Evolutionary conservation across 352 stramenopile species (phyloP), one percentile per base, ranked within the genome.

Genomic region (Aphanomyces cochlioides): DNA sequence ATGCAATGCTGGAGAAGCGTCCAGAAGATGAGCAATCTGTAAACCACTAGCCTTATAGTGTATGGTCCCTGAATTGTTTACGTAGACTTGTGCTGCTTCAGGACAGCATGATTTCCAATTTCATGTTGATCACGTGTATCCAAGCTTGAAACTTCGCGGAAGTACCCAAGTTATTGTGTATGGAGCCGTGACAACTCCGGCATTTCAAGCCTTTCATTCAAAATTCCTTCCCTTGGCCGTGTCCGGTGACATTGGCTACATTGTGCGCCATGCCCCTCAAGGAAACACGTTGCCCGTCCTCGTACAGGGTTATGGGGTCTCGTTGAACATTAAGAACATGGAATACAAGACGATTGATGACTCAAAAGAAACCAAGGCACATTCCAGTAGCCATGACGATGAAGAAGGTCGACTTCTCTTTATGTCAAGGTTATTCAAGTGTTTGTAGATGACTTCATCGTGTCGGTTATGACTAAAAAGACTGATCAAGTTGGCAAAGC

Each of bases 291-390:
- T 90, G 47, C 78, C 88, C 71, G 96, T 91, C 53, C 73, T 90
- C 47, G 70, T 98, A 7, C 89, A 97, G 59, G 95, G 94, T 19
- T 98, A 97, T 66, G 93, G 93, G 7, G 90, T 98, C 37, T 83
- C 87, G 3, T 75, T 98, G 38, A 91, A 98, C 66, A 97, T 98
- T 66, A 98, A 98, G 76, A 98, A 98, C 75, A 98, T 98, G 88
- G 95, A 98, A 77, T 98, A 98, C 78, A 96, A 96, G 74, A 97
- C 93, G 7, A 93, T 98, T 66, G 93, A 98, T 72, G 92, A 98
- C 73, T 91, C 82, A 13, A 90, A 89, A 70, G 36, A 37, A 68
- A 19, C 43, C 53, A 34, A 72, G 68, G 40, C 41, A 41, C 39
- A 53, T 12, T n/a, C 60, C n/a, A 57, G 41, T 68, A 40, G 1